Evolutionary conservation across 257 asterid genomes (phyloP).

Genomic region (Salvia rosmarinus): DNA sequence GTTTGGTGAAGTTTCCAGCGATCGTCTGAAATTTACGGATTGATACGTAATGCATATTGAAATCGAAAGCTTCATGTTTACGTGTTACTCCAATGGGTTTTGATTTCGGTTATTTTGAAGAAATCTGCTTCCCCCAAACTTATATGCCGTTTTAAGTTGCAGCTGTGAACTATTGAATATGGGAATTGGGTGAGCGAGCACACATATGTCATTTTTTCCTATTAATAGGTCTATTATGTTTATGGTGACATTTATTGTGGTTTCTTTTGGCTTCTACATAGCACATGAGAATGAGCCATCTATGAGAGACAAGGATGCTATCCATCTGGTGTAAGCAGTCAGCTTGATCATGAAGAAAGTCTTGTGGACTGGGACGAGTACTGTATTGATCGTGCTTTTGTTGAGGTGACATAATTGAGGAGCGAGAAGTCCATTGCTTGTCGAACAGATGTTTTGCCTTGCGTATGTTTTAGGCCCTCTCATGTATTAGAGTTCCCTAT

Average conservation of each 20-base stretch:
- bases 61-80: not conserved
- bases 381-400: conserved; percentile 7
- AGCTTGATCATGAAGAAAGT: not conserved
- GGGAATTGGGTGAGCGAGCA: not conserved
- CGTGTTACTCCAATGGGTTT: not conserved
- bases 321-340: conserved; percentile 4
- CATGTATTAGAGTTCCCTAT: not conserved
- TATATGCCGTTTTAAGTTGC: not conserved
- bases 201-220: no score
- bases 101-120: not conserved
- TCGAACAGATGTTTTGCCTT: conserved; percentile 6
- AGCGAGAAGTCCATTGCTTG: conserved; percentile 23
- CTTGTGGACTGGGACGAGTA: not conserved
- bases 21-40: not conserved
- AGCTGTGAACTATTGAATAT: not conserved
- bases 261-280: not conserved
- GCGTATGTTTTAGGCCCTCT: conserved; percentile 13
- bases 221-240: no score
- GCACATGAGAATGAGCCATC: not conserved
- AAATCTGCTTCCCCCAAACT: not conserved
- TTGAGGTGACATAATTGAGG: conserved; percentile 23
- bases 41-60: no score
- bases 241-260: not conserved
- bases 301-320: not conserved
- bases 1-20: not conserved